phyloP scores from a whole-genome alignment of 2,329 filamentous ascomycete genomes.

The Plectosphaerella plurivora region DNA sequence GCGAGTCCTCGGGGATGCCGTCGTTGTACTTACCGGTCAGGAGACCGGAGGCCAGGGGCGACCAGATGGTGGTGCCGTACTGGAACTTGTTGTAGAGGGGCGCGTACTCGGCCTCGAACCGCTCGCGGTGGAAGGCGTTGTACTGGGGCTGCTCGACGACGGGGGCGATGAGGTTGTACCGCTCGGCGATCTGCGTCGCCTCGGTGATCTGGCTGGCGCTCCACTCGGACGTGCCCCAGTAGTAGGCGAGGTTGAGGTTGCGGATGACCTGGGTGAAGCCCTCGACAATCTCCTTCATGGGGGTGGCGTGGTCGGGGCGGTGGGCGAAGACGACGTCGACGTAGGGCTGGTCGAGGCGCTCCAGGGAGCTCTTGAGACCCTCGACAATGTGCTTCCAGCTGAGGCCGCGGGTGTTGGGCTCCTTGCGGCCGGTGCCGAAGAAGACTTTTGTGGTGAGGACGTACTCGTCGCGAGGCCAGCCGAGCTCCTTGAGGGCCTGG shows the following conservation, averaged over 20 bases:
- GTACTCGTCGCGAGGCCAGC: constrained; percentile 57
- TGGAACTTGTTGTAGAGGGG: constrained; percentile 57
- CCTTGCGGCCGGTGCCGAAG: constrained; percentile 21
- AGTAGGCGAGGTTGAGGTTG: constrained; percentile 58
- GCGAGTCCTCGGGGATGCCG: constrained; percentile 50
- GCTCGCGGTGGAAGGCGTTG: constrained; percentile 57
- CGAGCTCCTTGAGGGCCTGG: constrained; percentile 53
- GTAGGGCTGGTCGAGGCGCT: constrained; percentile 54
- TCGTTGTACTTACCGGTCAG: constrained; percentile 64
- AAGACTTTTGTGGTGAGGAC: constrained; percentile 50
- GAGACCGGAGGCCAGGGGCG: constrained; percentile 52
- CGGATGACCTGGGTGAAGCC: constrained; percentile 69
- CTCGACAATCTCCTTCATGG: constrained; percentile 67
- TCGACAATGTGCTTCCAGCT: constrained; percentile 60
- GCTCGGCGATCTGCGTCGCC: constrained; percentile 55
- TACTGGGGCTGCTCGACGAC: constrained; percentile 66
- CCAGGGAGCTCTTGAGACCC: constrained; percentile 51
- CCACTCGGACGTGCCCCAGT: constrained; percentile 72
- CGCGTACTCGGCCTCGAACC: constrained; percentile 60
- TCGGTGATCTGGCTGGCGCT: constrained; percentile 61
- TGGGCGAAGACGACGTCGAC: constrained; percentile 70
- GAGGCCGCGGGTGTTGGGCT: constrained; percentile 54
- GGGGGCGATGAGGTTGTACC: constrained; percentile 57
- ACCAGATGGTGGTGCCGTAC: constrained; percentile 58
- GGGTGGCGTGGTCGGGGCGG: constrained; percentile 61